Base-by-base conservation (phyloP, 495 filamentous ascomycete species). In the Acidomyces sp. region DNA sequence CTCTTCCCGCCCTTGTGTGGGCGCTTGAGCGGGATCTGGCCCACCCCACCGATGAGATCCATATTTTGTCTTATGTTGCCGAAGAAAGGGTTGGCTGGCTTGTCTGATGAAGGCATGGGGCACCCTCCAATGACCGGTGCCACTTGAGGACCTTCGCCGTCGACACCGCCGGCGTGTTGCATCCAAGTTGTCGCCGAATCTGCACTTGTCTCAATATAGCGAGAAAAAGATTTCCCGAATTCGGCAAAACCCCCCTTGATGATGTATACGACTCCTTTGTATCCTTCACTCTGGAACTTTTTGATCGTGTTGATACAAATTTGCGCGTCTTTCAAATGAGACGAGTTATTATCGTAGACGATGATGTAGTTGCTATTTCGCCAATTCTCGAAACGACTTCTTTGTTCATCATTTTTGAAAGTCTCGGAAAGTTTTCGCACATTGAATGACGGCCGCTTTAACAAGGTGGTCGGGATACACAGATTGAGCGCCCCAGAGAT, bases 61-160 rank as follows among this genome's bases (percentile, higher is more conserved):
- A 93, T 90, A 46, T 97, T 93, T 59, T 96, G 90, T 20, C 92
- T 73, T 50, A 97, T 96, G 46, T 94, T 95, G 41, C 74, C 74
- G 62, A 96, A 97, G 60, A 97, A 96, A 0, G 92, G 87, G 52
- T 92, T 94, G 11, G 74, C 68, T 2, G 74, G 70, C 41, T 68
- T 67, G 39, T 78, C 68, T 16, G 70, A 67, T 17, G 68, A 65
- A 11, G 90, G 90, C 55, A 97, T 70, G 41, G 75, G 68, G 53
- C 92, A 94, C 1, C 90, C 92, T 33, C 88, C 87, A 43, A 80
- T 78, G 10, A 93, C 78, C 13, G 83, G 84, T 1, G 82, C 77
- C 28, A 77, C 66, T 27, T 67, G 72, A 15, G 74, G 65, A 12
- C 27, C 31, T 7, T 7, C 37, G 16, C 31, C 35, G 2, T 23